Evolutionary conservation across 192 early-diverging fungal species (phyloP).

Genomic region (Pilobolus umbonatus): DNA sequence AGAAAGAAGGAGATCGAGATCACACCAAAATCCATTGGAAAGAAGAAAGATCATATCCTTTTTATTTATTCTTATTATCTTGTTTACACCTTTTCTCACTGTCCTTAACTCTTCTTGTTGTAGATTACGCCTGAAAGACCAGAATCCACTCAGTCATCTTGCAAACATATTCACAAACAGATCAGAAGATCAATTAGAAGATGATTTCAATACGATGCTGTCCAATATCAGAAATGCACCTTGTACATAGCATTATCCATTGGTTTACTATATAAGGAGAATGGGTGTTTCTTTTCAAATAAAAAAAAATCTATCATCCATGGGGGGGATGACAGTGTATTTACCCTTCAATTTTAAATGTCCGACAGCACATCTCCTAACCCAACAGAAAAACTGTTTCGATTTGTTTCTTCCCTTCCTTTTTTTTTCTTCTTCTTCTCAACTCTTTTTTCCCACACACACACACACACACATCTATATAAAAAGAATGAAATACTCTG

Average conservation of each 20-base stretch:
- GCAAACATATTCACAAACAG: neutral
- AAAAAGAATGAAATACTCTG: no score
- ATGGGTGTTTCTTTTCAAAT: no score
- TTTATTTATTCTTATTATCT: neutral
- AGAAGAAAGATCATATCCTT: slow-evolving; percentile 14
- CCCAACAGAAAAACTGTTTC: neutral
- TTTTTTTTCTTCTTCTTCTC: slow-evolving; percentile 6
- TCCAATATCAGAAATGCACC: neutral
- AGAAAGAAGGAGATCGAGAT: neutral
- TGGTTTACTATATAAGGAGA: no score
- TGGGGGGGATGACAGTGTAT: no score
- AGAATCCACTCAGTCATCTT: neutral
- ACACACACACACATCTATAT: no score
- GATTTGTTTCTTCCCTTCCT: neutral
- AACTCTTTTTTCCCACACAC: neutral
- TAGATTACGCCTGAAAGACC: slow-evolving; percentile 2
- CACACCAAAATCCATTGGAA: neutral
- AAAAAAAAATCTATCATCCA: no score
- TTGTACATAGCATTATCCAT: no score
- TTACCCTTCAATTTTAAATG: neutral
- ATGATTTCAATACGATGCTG: slow-evolving; percentile 2
- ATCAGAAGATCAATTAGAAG: neutral
- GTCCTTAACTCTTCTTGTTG: slow-evolving; percentile 6
- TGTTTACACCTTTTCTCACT: neutral
- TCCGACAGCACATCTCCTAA: neutral